These are phyloP conservation scores for Syzygium oleosum DNA, from an alignment of 345 rosid genomes.

Conservation along the genomic window DNA sequence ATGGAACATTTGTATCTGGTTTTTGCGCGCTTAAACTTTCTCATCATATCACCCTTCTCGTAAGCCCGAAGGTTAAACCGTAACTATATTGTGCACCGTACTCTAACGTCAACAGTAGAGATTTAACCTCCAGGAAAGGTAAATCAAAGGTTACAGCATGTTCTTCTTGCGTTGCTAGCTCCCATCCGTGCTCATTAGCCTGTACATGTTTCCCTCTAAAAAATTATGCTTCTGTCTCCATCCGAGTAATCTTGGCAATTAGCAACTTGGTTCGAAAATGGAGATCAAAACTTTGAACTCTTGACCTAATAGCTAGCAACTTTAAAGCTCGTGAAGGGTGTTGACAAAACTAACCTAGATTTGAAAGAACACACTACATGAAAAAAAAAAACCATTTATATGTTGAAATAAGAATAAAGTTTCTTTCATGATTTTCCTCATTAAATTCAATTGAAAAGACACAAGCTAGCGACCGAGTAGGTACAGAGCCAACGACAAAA, in stretches of 20 bases:
- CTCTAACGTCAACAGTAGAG: background rate
- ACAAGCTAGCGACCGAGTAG: background rate
- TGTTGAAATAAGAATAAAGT: background rate
- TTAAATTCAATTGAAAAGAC: background rate
- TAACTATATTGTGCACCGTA: background rate
- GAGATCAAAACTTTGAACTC: background rate
- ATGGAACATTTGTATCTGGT: background rate
- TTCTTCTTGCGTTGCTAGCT: background rate
- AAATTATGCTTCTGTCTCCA: background rate
- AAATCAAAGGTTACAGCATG: background rate
- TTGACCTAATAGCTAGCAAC: background rate
- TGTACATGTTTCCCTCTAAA: background rate
- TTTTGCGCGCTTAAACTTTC: background rate
- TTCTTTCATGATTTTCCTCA: background rate
- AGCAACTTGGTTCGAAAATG: background rate
- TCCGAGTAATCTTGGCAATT: background rate
- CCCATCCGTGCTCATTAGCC: background rate
- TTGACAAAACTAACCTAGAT: background rate
- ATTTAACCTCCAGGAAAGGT: background rate
- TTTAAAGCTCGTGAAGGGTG: background rate
- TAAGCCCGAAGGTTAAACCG: background rate
- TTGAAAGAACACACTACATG: background rate
- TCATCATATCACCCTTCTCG: background rate
- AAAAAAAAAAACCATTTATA: background rate
- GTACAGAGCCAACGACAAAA: background rate